phyloP scores from a whole-genome alignment of 2,329 filamentous ascomycete species.

The Colletotrichum horii region DNA sequence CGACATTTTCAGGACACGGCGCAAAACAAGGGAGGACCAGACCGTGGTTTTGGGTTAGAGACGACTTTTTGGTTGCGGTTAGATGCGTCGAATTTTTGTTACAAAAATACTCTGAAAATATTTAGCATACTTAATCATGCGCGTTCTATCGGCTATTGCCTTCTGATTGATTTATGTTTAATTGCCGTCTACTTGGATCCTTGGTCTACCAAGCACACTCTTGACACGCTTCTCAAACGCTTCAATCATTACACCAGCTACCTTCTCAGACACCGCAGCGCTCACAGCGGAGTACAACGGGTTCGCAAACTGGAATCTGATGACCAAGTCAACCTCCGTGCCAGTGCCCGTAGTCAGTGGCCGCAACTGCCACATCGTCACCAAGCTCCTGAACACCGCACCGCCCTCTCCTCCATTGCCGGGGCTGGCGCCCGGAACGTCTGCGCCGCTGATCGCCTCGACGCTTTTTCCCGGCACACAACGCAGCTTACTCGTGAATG shows the following conservation, averaged over 20 bases:
- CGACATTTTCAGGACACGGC: not conserved
- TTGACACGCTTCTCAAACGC: conserved; percentile 87
- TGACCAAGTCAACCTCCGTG: conserved; percentile 77
- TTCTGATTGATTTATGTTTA: not conserved
- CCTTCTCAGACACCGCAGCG: conserved; percentile 79
- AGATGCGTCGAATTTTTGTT: not conserved
- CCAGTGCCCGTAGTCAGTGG: conserved; percentile 41
- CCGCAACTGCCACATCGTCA: conserved; percentile 72
- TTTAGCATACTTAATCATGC: not conserved
- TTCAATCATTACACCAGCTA: conserved; percentile 87
- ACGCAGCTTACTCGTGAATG: conserved; percentile 79
- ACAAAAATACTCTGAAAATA: not conserved
- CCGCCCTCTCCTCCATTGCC: conserved; percentile 29
- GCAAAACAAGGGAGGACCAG: not conserved
- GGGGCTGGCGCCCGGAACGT: conserved; percentile 38
- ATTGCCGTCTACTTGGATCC: not conserved
- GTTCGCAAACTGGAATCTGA: conserved; percentile 86
- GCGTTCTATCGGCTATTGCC: not conserved
- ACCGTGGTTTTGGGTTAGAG: not conserved
- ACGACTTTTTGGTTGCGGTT: not conserved
- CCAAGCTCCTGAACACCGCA: conserved; percentile 69
- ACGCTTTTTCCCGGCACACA: conserved; percentile 77
- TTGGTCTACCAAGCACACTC: conserved; percentile 50
- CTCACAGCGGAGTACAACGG: conserved; percentile 87
- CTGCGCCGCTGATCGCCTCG: conserved; percentile 75